Base-by-base conservation (phyloP, 179 eudicot species). In the Carnegiea gigantea region DNA sequence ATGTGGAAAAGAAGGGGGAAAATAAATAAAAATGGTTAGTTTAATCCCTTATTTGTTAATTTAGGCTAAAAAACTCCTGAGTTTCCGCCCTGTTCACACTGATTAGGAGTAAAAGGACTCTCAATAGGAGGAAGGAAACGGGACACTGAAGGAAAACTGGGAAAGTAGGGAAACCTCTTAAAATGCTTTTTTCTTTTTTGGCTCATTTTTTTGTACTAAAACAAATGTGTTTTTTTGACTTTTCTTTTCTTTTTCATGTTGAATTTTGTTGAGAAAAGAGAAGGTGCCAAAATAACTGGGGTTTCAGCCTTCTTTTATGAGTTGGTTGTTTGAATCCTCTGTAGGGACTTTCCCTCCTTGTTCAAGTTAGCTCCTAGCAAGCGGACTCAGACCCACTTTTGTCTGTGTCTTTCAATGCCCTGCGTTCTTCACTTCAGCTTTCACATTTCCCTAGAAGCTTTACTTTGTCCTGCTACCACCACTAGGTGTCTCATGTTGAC, bases 281-380 rank as follows among this genome's bases (percentile, higher is more conserved):
- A 38, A 40, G 17, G 33, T 15, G 57, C 28, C 40, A 77, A 57
- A 48, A 3, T 24, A 54, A 77, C 3, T 38, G 36, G 70, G 18
- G 28, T 14, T 77, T 28, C 78, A 51, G 26, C 65, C 21, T 76
- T 49, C 38, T 75, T 38, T 23, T 51, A 53, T 48, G 21, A 24
- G n/a, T 60, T 21, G 24, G 6, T 60, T 23, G 11, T 60, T 60
- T 60, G 21, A 67, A 67, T 67, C 71, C 59, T 46, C 77, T 71
- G 73, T 77, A 82, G 71, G 70, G 77, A 53, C 62, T 53, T 81
- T 76, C 54, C 49, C 73, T 81, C 79, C 23, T 64, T 81, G 83
- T 75, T 81, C 49, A 82, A 82, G 84, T 40, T 76, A 82, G 76
- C 70, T 77, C 43, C 84, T 76, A 70, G n/a, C 24, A n/a, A 76